Evolutionary conservation across 1,139 yeast genomes (phyloP).

Genomic region (Tardiomyces depauwii): DNA sequence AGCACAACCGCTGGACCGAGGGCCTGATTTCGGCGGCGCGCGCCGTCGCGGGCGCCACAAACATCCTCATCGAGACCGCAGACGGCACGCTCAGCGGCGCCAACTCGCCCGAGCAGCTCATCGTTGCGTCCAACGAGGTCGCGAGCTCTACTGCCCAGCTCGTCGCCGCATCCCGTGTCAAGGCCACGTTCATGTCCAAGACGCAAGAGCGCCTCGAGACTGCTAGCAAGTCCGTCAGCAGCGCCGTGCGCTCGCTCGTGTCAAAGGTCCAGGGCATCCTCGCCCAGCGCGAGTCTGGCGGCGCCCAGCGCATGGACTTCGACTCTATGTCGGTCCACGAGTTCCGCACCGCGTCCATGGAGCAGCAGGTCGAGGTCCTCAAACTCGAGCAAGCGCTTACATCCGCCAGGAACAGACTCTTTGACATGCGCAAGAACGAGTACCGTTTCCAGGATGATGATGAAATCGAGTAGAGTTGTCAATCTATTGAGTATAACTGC

Average conservation of each 20-base stretch:
- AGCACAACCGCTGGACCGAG: conserved; percentile 89
- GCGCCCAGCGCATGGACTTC: conserved; percentile 46
- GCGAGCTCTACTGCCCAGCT: conserved; percentile 90
- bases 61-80: conserved; percentile 68
- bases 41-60: conserved; percentile 79
- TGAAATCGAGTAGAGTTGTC: conserved; percentile 14
- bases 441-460: conserved; percentile 54
- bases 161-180: conserved; percentile 86
- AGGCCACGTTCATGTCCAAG: conserved; percentile 65
- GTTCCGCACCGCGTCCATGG: conserved; percentile 83
- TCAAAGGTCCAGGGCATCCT: conserved; percentile 56
- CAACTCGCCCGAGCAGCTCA: conserved; percentile 70
- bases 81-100: conserved; percentile 63
- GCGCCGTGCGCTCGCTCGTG: conserved; percentile 67
- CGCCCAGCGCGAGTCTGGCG: conserved; percentile 23
- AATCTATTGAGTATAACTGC: not conserved
- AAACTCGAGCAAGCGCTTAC: conserved; percentile 65
- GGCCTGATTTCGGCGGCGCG: conserved; percentile 88
- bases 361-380: conserved; percentile 83
- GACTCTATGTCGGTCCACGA: conserved; percentile 65
- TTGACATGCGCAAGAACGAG: conserved; percentile 73
- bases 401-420: conserved; percentile 69
- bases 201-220: conserved; percentile 66
- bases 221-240: conserved; percentile 58
- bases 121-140: conserved; percentile 86